Base-by-base conservation (phyloP, 2,329 filamentous ascomycete species). In the Venturiaceae sp. region DNA sequence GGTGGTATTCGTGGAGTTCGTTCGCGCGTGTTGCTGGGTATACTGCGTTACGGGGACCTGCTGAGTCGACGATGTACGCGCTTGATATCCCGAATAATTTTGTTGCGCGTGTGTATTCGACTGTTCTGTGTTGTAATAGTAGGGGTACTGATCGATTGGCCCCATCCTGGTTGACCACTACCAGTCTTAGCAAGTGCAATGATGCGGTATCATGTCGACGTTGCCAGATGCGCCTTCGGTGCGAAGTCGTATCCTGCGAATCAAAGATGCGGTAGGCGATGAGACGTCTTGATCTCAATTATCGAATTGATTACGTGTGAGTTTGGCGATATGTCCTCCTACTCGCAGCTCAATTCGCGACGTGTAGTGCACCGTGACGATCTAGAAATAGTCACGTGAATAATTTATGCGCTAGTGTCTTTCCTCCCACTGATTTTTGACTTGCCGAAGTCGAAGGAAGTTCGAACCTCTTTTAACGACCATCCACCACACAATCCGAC, bases 401-500 rank as follows among this genome's bases (percentile, higher is more conserved):
- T n/a, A n/a, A n/a, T n/a, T n/a, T n/a, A n/a, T n/a, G n/a, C n/a
- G n/a, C n/a, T n/a, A n/a, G n/a, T n/a, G n/a, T n/a, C n/a, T n/a
- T n/a, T n/a, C n/a, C n/a, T n/a, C n/a, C n/a, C n/a, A n/a, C n/a
- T n/a, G n/a, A n/a, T n/a, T n/a, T n/a, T n/a, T n/a, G n/a, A n/a
- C n/a, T n/a, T n/a, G n/a, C n/a, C n/a, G n/a, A n/a, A n/a, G n/a
- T n/a, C n/a, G n/a, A n/a, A n/a, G n/a, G n/a, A n/a, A n/a, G n/a
- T n/a, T n/a, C n/a, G n/a, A n/a, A n/a, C n/a, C n/a, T n/a, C n/a
- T n/a, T n/a, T n/a, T n/a, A n/a, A n/a, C n/a, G 44, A 50, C 44
- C 6, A 30, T 50, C 23, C 44, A 50, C 23, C 33, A 37, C 53
- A 64, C 60, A 60, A 62, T 32, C 71, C 71, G 67, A 68, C 81